These are phyloP conservation scores for Calonectria henricotiae DNA, from an alignment of 2,329 filamentous ascomycete genomes.

Conservation along the genomic window DNA sequence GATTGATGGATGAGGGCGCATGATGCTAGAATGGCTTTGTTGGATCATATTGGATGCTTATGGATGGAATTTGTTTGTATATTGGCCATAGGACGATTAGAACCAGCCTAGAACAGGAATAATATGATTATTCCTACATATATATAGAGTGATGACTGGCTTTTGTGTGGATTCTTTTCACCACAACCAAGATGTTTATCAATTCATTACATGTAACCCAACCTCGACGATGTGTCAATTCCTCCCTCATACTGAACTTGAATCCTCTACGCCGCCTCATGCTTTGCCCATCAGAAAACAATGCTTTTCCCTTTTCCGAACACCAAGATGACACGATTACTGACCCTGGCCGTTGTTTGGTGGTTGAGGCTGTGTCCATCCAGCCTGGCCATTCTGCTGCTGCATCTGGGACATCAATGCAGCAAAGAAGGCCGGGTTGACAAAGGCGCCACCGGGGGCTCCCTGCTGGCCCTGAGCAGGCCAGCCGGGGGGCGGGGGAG, in stretches of 20 bases:
- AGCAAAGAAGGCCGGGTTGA: conserved; percentile 74
- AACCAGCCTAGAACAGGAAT: not conserved
- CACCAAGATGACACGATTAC: conserved; percentile 36
- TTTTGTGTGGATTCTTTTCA: not conserved
- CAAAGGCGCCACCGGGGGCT: conserved; percentile 63
- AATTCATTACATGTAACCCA: not conserved
- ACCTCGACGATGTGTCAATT: conserved; percentile 9
- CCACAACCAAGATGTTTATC: not conserved
- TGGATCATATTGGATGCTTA: not conserved
- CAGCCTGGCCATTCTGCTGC: conserved; percentile 55
- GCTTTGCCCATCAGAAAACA: conserved; percentile 28
- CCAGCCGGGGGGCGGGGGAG: conserved; percentile 62
- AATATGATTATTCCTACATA: not conserved
- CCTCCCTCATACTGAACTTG: conserved; percentile 46
- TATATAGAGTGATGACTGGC: not conserved
- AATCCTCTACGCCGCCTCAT: conserved; percentile 42
- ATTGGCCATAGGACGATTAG: not conserved
- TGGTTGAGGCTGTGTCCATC: conserved; percentile 53
- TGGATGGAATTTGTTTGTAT: conserved; percentile 3
- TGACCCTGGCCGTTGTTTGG: conserved; percentile 52
- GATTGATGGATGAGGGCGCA: conserved; percentile 18
- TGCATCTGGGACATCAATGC: conserved; percentile 66
- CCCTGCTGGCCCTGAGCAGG: conserved; percentile 54
- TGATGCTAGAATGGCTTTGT: conserved; percentile 21
- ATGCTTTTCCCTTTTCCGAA: conserved; percentile 22